Base-by-base conservation (phyloP, 176 grass and related monocot species). In the Aechmea fasciata region DNA sequence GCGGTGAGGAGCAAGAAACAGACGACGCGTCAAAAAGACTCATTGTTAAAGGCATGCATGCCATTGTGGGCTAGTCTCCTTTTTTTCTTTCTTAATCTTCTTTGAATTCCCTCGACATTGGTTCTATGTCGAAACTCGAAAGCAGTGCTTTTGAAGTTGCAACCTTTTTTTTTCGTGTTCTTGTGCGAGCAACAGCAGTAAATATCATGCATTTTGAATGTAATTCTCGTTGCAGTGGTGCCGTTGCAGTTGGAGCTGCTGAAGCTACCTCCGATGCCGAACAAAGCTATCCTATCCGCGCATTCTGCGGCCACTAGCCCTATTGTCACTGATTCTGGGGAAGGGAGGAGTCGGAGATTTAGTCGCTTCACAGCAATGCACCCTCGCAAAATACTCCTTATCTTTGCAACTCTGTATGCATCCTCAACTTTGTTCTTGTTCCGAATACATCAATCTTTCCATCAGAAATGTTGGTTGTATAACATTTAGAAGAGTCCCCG, bases 381-480 rank as follows among this genome's bases (percentile, higher is more conserved):
- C 67, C 89, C 94, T 17, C 80, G 82, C 28, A 93, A 79, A 87
- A 93, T 99, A 13, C 78, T 93, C 57, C 87, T 99, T 24, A 75
- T 99, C 22, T 99, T 99, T 67, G 94, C 89, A 22, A 93, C 90
- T 19, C 48, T 99, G 94, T 93, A 86, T 90, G 94, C 75, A 19
- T n/a, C 55, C 15, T 61, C 17, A 61, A 19, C 2, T 61, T 22
- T 61, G 33, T 20, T 7, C 20, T 22, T 19, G 17, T 61, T 61
- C 20, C 11, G 52, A 18, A 61, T 61, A 17, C 19, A n/a, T n/a
- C n/a, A n/a, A n/a, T n/a, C n/a, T n/a, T n/a, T n/a, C n/a, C n/a
- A n/a, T n/a, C n/a, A 59, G 19, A 59, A 19, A 19, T 14, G 15
- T 13, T 10, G 5, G 0, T 2, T 59, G 11, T 20, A 8, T 59